Base-by-base conservation (phyloP, 1,139 yeast genomes). In the Hanseniaspora sp. region DNA sequence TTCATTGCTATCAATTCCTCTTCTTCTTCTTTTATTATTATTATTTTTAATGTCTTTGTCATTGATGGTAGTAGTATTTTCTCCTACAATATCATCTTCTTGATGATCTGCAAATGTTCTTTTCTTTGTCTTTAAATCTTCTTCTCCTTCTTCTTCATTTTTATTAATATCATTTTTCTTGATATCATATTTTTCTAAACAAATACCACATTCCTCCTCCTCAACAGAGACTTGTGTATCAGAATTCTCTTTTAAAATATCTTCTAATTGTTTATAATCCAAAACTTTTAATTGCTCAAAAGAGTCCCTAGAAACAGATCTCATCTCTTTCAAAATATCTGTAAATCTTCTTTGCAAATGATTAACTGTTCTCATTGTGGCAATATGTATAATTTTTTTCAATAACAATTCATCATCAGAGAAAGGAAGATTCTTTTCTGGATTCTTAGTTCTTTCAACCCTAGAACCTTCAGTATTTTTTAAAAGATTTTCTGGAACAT, bases 151-250 rank as follows among this genome's bases (percentile, higher is more conserved):
- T 23, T 23, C 23, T 23, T 23, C 4, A 23, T 3, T 4, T 23
- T 23, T 4, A 2, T 23, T 23, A 23, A 3, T 23, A 23, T 23
- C 23, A 23, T 18, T 4, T 5, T 11, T 30, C 6, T 30, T 5
- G n/a, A 23, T 6, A 38, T 17, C 35, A 23, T 17, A 13, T 15
- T 45, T 11, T 13, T 51, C 54, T n/a, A 51, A 39, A 39, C 54
- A 51, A 7, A 51, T 51, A 31, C 54, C 54, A 39, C 54, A 51
- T 13, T 51, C 54, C 28, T 44, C 45, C 5, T 39, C 41, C n/a
- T 38, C 18, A 3, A 45, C 28, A 5, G 34, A 13, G 11, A 31
- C 38, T 1, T 37, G 37, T 4, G 38, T 44, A 7, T 30, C 48
- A 12, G 30, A 28, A 12, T 49, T 35, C 3, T 44, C 41, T 3